Base-by-base conservation (phyloP, 306 rosid species). In the Sicyos edulis region DNA sequence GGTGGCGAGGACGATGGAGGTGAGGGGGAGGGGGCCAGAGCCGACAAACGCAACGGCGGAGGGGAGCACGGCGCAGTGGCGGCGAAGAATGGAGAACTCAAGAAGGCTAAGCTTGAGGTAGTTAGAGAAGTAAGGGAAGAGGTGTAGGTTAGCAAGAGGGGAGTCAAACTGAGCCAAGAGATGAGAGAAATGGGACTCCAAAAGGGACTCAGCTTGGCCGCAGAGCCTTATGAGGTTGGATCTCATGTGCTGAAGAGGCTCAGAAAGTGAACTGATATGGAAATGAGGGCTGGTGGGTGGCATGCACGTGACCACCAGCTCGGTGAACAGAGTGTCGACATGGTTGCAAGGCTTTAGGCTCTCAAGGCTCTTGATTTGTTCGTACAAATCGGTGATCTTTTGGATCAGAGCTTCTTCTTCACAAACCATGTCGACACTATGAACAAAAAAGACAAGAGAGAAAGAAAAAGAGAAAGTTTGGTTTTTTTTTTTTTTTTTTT, bases 11-110 rank as follows among this genome's bases (percentile, higher is more conserved):
- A 92, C 92, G 57, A 92, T 84, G 2, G 98, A 92, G 24, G 98
- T 86, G 0, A 92, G 83, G 6, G 98, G 96, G 37, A 90, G 98
- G 0, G 98, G 96, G 14, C 98, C 96, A 0, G 98, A 92, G 34
- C 98, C 98, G n/a, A 90, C 79, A 42, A 90, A 92, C 74, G 96
- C 96, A 9, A 90, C 76, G 15, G 83, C 62, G 52, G 4, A 53
- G 0, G 91, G 91, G 0, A 89, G 86, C 16, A 15, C 76, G 12
- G 78, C 20, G 37, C 32, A 60, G 80, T 92, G 85, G 57, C 81
- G 91, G 76, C 26, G 51, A 1, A 92, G 88, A 83, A 88, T 79
- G 4, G 77, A 75, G 86, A 73, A 86, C 51, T 92, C 98, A 9
- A 92, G 98, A 19, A 79, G 87, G 78, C 77, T 71, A 19, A 92